Evolutionary conservation across 2,329 filamentous ascomycete species (phyloP).

Genomic region (Aspergillus costaricaensis): DNA sequence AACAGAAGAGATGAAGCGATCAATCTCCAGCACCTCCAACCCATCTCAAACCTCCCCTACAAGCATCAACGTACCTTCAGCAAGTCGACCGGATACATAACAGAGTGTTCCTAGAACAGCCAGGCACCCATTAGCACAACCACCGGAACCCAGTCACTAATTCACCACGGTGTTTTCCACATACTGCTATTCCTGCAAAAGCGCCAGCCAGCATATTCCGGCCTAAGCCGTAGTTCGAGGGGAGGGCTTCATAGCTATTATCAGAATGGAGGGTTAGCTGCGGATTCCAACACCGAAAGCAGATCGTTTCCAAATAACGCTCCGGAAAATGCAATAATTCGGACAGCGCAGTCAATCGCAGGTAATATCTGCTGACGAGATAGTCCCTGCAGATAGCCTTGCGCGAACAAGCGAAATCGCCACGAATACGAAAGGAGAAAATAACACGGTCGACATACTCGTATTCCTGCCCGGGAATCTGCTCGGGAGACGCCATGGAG

Average conservation of each 20-base stretch:
- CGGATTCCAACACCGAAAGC: not conserved
- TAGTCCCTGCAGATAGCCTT: not conserved
- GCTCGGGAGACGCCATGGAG: constrained; percentile 46
- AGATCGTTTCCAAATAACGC: not conserved
- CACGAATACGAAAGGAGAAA: not conserved
- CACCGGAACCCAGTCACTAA: not conserved
- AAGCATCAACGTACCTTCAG: constrained; percentile 72
- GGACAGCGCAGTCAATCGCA: not conserved
- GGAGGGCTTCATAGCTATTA: constrained; percentile 82
- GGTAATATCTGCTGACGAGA: not conserved
- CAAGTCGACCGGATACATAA: constrained; percentile 98
- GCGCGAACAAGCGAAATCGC: not conserved
- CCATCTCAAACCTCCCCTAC: not conserved
- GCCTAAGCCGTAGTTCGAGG: constrained; percentile 87
- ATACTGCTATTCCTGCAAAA: constrained; percentile 92
- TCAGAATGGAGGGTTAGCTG: constrained; percentile 25
- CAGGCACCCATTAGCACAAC: constrained; percentile 21
- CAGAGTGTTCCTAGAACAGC: constrained; percentile 78
- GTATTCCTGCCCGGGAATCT: constrained; percentile 47
- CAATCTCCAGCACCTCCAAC: not conserved
- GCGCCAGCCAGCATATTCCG: constrained; percentile 97
- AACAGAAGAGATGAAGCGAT: not conserved
- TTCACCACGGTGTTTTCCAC: constrained; percentile 32
- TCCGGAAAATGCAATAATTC: not conserved
- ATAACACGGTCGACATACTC: constrained; percentile 41